These are phyloP conservation scores for Podospora didyma DNA, from an alignment of 495 filamentous ascomycete species.

Conservation along the genomic window DNA sequence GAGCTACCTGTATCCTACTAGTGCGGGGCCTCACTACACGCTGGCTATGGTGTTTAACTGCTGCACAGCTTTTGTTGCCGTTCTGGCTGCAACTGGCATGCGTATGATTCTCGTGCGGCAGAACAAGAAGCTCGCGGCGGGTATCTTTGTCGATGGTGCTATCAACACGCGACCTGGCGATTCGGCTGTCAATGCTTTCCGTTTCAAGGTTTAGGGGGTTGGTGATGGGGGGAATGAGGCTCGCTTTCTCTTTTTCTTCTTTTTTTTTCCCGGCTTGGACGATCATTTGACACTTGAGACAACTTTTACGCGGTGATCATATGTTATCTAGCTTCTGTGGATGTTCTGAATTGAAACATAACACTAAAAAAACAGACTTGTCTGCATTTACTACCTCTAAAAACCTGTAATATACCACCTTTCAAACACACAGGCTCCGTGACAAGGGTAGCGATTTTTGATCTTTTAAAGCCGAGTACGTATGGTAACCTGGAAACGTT, in stretches of 20 bases:
- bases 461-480: too few species aligned
- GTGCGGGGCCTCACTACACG: constrained; percentile 46
- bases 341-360: too few species aligned
- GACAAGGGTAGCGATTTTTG: too few species aligned
- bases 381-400: too few species aligned
- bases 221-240: not conserved
- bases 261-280: too few species aligned
- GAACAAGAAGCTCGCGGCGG: constrained; percentile 68
- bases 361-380: too few species aligned
- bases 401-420: too few species aligned
- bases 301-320: too few species aligned
- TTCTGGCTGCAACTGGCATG: constrained; percentile 60
- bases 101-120: constrained; percentile 61
- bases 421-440: too few species aligned
- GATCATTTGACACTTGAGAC: too few species aligned
- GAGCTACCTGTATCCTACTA: constrained; percentile 57
- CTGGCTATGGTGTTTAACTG: constrained; percentile 75
- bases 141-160: constrained; percentile 43
- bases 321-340: too few species aligned
- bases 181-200: constrained; percentile 59
- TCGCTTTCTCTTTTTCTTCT: not conserved
- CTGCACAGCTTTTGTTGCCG: constrained; percentile 60
- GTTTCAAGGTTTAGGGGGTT: constrained; percentile 51
- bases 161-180: constrained; percentile 51
- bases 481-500: too few species aligned